Percentiles rank a stretch among this genome's conserved stretches.
Evolutionary conservation across 805 yeast genomes (phyloP).

Genomic region (Starmerella stigmatis): DNA sequence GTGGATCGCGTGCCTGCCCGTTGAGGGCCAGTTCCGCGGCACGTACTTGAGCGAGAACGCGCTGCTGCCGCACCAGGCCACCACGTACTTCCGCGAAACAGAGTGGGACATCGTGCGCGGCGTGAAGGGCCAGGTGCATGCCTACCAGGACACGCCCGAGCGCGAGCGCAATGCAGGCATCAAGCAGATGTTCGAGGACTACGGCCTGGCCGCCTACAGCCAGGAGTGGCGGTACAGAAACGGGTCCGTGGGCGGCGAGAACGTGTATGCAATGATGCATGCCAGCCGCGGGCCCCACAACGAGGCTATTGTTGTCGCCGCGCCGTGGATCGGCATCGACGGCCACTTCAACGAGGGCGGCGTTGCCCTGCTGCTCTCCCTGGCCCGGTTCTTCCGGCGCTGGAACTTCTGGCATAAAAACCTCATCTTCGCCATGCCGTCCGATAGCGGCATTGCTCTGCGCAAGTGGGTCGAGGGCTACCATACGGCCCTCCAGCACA

Average conservation of each 20-base stretch:
- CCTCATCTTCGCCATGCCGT: constrained; percentile 73
- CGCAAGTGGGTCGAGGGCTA: constrained; percentile 91
- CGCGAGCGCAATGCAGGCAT: constrained; percentile 33
- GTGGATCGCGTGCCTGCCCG: constrained; percentile 55
- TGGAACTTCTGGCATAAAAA: constrained; percentile 96
- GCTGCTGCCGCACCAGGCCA: constrained; percentile 90
- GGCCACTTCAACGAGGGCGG: constrained; percentile 69
- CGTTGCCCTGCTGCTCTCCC: constrained; percentile 54
- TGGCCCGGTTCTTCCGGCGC: constrained; percentile 69
- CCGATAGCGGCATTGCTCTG: constrained; percentile 55
- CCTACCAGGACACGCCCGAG: constrained; percentile 19
- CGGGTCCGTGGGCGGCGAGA: constrained; percentile 21
- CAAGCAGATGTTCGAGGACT: constrained; percentile 49
- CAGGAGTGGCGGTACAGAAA: constrained; percentile 31
- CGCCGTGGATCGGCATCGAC: constrained; percentile 73
- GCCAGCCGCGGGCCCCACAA: constrained; percentile 95
- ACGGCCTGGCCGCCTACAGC: constrained; percentile 58
- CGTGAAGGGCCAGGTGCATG: constrained; percentile 51
- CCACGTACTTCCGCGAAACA: constrained; percentile 79
- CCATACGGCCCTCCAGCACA: constrained; percentile 70
- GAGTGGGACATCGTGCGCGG: constrained; percentile 93
- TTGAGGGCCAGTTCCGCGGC: constrained; percentile 68
- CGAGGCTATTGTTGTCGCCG: constrained; percentile 81
- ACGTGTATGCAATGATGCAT: constrained; percentile 63
- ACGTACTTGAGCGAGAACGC: constrained; percentile 95